Conservation (phyloP, 1,284 basidiomycete genomes). For the Apiotrichum domesticum region DNA sequence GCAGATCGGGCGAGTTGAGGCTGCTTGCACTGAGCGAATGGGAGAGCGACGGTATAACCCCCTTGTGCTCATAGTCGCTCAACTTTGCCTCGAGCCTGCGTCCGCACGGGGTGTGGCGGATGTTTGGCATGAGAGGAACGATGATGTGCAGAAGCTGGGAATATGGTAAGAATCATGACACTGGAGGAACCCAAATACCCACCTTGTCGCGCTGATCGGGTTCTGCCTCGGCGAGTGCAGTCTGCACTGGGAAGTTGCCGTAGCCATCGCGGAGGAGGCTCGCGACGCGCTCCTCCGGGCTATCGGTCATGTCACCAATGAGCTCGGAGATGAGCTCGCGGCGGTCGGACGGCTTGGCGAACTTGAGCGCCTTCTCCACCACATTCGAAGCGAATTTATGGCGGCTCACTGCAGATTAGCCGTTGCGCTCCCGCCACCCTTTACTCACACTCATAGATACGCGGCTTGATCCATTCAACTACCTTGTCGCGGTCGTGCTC, state of each 20-base stretch:
- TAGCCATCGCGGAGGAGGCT: conserved; percentile 36
- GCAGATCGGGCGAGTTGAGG: conserved; percentile 2
- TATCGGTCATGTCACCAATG: conserved; percentile 24
- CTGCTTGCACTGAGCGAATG: not conserved
- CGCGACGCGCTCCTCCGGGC: conserved; percentile 20
- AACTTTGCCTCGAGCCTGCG: conserved; percentile 33
- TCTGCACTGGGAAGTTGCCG: conserved; percentile 44
- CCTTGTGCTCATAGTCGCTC: conserved; percentile 19
- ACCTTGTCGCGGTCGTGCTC: conserved; percentile 64
- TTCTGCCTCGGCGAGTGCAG: conserved; percentile 30
- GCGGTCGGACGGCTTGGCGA: conserved; percentile 59
- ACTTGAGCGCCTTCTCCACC: conserved; percentile 81
- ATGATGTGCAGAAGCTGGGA: conserved; percentile 32
- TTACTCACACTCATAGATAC: conserved; percentile 58
- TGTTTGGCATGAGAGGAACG: conserved; percentile 26
- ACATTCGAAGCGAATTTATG: conserved; percentile 99
- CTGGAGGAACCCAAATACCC: not conserved
- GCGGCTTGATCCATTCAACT: conserved; percentile 66
- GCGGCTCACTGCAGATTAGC: conserved; percentile 53
- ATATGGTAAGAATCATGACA: not conserved
- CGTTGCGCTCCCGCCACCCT: no score
- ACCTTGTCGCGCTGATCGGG: conserved; percentile 28
- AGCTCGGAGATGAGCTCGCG: conserved; percentile 73
- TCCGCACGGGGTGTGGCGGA: conserved; percentile 39
- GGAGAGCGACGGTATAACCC: conserved; percentile 3